Evolutionary conservation across 2,329 filamentous ascomycete species (phyloP), one percentile per base, ranked within the genome.

Genomic region (Scedosporium minutisporum): DNA sequence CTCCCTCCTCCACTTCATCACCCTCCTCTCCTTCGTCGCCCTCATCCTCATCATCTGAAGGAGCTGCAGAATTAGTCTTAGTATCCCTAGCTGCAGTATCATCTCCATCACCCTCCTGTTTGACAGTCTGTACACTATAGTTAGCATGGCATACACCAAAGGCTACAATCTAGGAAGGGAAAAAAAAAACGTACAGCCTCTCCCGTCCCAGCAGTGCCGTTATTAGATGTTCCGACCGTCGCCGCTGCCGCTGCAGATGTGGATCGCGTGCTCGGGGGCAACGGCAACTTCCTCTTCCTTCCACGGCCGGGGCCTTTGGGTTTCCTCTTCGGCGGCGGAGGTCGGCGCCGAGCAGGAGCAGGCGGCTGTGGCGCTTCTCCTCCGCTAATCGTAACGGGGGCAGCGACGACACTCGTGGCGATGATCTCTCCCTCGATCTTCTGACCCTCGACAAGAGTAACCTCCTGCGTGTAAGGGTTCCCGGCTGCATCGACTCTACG

Each of bases 401-500:
- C 80, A 0, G 79, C 74, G 42, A 85, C 78, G 16, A 85, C 76
- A 6, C 80, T 80, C 1, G 82, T 85, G 0, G 83, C 80, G 64
- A 91, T 84, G 60, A 96, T 87, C 71, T 96, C 92, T 63, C 91
- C 91, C 66, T 93, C 89, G 0, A 96, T 82, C 4, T 80, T 78
- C 71, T 95, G 89, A 0, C 91, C 92, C 63, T 93, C 89, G 4
- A 86, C 84, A 3, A 96, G 82, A 21, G 91, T 89, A 6, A 95
- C 86, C 69, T 96, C 91, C 72, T 95, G 91, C 1, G 93, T 87
- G 65, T 90, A 91, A 9, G 90, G 82, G 68, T 93, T 93, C 25
- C 93, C 93, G 1, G 86, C 85, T 4, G 88, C 87, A 71, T 96
- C 91, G 10, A 88, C 78, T 67, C 88, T 87, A 68, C 89, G 86